Percentiles rank a stretch among this genome's conserved stretches.
phyloP scores from a whole-genome alignment of 805 yeast genomes.

The Hyphopichia homilentoma region DNA sequence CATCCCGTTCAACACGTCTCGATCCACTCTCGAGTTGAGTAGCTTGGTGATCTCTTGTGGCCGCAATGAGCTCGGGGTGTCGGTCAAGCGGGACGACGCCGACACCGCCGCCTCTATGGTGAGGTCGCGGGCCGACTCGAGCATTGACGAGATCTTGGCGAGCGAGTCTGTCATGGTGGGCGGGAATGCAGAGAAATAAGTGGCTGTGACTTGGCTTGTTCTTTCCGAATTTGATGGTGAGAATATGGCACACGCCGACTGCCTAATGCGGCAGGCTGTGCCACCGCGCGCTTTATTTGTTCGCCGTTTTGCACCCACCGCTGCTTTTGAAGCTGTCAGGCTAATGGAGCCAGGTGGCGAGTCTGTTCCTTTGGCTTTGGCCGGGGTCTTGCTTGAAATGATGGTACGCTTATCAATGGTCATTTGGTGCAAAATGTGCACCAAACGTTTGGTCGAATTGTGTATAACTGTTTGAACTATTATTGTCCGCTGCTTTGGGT shows the following conservation, averaged over 20 bases:
- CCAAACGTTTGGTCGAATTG: too few relatives aligned
- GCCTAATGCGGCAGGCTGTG: neutral
- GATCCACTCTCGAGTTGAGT: constrained; percentile 64
- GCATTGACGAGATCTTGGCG: constrained; percentile 60
- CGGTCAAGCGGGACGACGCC: constrained; percentile 64
- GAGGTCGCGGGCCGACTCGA: constrained; percentile 76
- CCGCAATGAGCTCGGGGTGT: constrained; percentile 56
- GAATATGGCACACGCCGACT: neutral
- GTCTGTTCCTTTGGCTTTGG: too few relatives aligned
- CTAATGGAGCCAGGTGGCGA: too few relatives aligned
- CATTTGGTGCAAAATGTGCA: too few relatives aligned
- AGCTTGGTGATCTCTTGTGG: constrained; percentile 63
- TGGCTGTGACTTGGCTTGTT: neutral
- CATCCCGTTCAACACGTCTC: constrained; percentile 44
- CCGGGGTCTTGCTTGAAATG: too few relatives aligned
- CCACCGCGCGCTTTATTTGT: too few relatives aligned
- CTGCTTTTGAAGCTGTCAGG: too few relatives aligned
- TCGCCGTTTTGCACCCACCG: too few relatives aligned
- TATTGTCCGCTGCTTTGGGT: too few relatives aligned
- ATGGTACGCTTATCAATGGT: too few relatives aligned
- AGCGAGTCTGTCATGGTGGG: constrained; percentile 46
- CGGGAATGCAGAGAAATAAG: neutral
- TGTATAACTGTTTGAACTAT: too few relatives aligned
- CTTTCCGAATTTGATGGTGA: neutral
- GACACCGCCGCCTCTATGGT: constrained; percentile 82